These are phyloP conservation scores for Neopestalotiopsis sp. DNA, from an alignment of 2,329 filamentous ascomycete species.

Conservation along the genomic window DNA sequence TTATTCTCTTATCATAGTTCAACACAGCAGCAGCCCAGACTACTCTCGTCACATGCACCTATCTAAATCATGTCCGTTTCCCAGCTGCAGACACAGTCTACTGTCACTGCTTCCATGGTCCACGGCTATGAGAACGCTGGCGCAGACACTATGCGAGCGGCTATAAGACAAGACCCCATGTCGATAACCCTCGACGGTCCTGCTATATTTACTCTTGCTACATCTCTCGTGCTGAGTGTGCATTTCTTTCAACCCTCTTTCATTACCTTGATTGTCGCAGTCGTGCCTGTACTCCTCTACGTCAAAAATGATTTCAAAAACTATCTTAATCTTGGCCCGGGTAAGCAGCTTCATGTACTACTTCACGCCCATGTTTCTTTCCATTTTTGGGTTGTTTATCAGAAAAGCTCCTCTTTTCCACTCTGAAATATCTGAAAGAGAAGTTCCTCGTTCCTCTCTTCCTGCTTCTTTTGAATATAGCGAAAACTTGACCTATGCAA, in stretches of 20 bases:
- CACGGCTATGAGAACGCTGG: slow-evolving; percentile 24
- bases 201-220: slow-evolving; percentile 50
- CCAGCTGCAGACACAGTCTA: slow-evolving; percentile 31
- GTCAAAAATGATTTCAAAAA: slow-evolving; percentile 76
- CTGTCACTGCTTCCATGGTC: slow-evolving; percentile 27
- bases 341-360: too few species aligned
- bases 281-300: slow-evolving; percentile 54
- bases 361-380: too few species aligned
- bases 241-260: slow-evolving; percentile 55
- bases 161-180: slow-evolving; percentile 56
- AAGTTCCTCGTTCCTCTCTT: too few species aligned
- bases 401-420: too few species aligned
- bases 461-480: too few species aligned
- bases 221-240: slow-evolving; percentile 56
- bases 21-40: neutral
- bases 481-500: too few species aligned
- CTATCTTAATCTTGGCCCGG: slow-evolving; percentile 79
- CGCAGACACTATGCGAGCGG: slow-evolving; percentile 44
- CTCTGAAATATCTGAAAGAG: too few species aligned
- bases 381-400: too few species aligned
- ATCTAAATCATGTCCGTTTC: slow-evolving; percentile 30
- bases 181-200: slow-evolving; percentile 59
- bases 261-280: slow-evolving; percentile 54
- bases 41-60: neutral
- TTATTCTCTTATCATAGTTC: neutral